These are phyloP conservation scores for Thelephora ganbajun DNA, from an alignment of 768 basidiomycete genomes.

Conservation along the genomic window DNA sequence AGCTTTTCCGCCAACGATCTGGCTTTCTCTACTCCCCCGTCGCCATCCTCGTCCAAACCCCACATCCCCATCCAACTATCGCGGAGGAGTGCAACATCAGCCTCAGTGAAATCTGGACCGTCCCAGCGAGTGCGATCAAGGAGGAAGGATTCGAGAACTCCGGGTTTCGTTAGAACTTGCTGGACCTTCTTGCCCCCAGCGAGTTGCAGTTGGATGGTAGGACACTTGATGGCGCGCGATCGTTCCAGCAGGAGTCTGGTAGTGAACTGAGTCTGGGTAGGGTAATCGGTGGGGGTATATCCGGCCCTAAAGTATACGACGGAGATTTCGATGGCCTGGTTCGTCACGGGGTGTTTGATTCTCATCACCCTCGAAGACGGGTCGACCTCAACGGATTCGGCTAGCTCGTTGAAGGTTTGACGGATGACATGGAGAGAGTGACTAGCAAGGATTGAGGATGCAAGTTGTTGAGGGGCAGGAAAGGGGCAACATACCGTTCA, in stretches of 20 bases:
- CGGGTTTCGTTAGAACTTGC: slow-evolving; percentile 64
- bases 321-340: slow-evolving; percentile 52
- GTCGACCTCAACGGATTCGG: slow-evolving; percentile 39
- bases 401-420: slow-evolving; percentile 63
- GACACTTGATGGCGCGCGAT: slow-evolving; percentile 85
- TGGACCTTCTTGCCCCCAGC: slow-evolving; percentile 95
- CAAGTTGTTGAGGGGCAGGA: neutral
- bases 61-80: slow-evolving; percentile 83
- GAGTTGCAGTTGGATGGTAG: slow-evolving; percentile 81
- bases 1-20: slow-evolving; percentile 34
- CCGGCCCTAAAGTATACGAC: slow-evolving; percentile 86
- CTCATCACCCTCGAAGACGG: slow-evolving; percentile 21
- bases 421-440: slow-evolving; percentile 63
- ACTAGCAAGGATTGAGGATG: slow-evolving; percentile 24
- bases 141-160: slow-evolving; percentile 65
- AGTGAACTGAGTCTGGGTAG: slow-evolving; percentile 45
- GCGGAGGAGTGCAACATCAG: slow-evolving; percentile 41
- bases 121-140: slow-evolving; percentile 24
- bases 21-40: slow-evolving; percentile 36
- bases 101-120: slow-evolving; percentile 14
- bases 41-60: slow-evolving; percentile 39
- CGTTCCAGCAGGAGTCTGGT: slow-evolving; percentile 72
- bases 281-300: slow-evolving; percentile 76
- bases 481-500: slow-evolving; percentile 40
- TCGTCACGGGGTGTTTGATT: slow-evolving; percentile 24